phyloP scores from a whole-genome alignment of 2,329 filamentous ascomycete genomes.

The Capronia epimyces region DNA sequence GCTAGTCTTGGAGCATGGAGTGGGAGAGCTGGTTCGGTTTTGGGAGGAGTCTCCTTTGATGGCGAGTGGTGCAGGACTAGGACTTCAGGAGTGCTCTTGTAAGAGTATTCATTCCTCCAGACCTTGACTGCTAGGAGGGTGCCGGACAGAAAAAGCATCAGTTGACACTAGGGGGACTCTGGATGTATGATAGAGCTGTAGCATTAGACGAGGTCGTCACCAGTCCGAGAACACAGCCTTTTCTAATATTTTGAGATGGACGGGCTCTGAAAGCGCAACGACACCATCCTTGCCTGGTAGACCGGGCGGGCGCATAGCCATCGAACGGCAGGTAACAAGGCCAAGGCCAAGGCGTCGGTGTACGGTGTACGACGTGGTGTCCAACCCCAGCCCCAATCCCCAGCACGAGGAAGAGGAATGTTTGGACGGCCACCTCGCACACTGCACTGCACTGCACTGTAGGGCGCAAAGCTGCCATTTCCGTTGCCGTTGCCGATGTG shows the following conservation, averaged over 20 bases:
- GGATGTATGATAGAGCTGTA: neutral
- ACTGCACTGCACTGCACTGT: too few species aligned
- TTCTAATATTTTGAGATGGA: neutral
- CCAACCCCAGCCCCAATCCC: too few species aligned
- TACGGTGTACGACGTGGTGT: neutral
- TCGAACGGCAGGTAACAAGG: neutral
- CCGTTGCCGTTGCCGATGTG: too few species aligned
- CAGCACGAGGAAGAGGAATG: too few species aligned
- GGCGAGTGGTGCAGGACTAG: neutral
- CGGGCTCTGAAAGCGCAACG: neutral
- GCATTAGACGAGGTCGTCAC: neutral
- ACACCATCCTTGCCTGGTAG: neutral
- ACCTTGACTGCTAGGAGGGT: neutral
- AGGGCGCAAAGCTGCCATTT: too few species aligned
- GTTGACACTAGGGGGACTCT: neutral
- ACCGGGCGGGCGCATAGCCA: neutral
- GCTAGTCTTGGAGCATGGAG: neutral
- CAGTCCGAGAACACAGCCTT: neutral
- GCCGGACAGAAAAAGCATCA: neutral
- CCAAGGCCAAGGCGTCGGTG: too few species aligned
- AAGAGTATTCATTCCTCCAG: neutral
- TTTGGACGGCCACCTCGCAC: too few species aligned
- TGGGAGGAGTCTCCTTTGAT: too few species aligned
- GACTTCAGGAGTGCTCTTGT: neutral
- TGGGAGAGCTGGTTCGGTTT: neutral